Conservation (phyloP, 2,329 filamentous ascomycete species). For the Neonectria sp. region DNA sequence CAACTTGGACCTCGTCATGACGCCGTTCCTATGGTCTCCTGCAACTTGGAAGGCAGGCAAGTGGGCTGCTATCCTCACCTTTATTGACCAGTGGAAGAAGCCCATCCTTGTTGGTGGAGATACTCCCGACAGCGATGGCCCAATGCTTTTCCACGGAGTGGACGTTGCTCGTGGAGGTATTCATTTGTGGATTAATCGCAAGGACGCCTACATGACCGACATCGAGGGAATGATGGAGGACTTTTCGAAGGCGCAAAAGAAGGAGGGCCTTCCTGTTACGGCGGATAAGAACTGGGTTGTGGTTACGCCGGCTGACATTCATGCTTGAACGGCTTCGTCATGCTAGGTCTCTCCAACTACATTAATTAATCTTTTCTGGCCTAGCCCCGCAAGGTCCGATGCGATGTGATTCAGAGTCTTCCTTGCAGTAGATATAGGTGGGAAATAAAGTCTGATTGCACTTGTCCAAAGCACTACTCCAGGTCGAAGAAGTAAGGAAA, state of each 20-base stretch:
- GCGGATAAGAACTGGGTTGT: constrained; percentile 63
- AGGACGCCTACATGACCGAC: constrained; percentile 52
- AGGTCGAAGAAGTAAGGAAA: no score
- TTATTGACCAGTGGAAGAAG: constrained; percentile 60
- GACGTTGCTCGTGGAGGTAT: constrained; percentile 59
- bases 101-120: constrained; percentile 60
- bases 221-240: constrained; percentile 57
- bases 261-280: constrained; percentile 55
- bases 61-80: constrained; percentile 59
- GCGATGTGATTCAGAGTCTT: no score
- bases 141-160: constrained; percentile 62
- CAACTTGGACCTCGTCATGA: constrained; percentile 58
- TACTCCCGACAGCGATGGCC: constrained; percentile 59
- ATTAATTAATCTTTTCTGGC: no score
- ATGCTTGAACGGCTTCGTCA: constrained; percentile 12
- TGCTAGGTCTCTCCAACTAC: background rate
- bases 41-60: constrained; percentile 62
- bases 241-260: constrained; percentile 51
- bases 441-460: no score
- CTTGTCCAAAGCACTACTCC: no score
- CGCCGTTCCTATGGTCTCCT: constrained; percentile 59
- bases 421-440: no score
- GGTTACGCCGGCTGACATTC: constrained; percentile 58
- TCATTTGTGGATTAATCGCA: constrained; percentile 60
- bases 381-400: no score